phyloP scores from a whole-genome alignment of 2,329 filamentous ascomycete genomes.

The Thielaviopsis euricoi region DNA sequence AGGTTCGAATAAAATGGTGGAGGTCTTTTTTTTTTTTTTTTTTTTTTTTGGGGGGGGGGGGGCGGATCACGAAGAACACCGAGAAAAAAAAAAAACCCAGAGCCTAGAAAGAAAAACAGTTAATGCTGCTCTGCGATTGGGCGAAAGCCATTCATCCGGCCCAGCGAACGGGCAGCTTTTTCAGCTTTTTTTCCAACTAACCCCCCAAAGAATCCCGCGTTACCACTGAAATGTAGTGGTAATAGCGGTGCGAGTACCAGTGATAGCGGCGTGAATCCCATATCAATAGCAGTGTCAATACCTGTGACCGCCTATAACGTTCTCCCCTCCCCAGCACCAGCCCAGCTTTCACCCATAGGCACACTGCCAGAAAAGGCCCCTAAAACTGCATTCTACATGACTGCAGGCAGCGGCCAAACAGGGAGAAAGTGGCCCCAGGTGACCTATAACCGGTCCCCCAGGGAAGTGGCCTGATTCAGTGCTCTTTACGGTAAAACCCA shows the following conservation, averaged over 20 bases:
- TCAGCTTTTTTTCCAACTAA: not conserved
- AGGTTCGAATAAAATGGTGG: not conserved
- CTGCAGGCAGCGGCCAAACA: too few species aligned
- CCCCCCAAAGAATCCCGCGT: too few species aligned
- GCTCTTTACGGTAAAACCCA: not conserved
- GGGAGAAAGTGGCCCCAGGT: not conserved
- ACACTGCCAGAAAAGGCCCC: too few species aligned
- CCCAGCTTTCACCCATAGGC: too few species aligned
- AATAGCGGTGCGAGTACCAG: too few species aligned
- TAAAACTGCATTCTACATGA: not conserved
- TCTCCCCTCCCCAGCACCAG: too few species aligned
- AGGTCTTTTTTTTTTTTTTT: not conserved
- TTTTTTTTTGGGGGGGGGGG: too few species aligned
- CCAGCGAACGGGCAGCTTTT: not conserved
- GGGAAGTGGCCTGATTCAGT: not conserved
- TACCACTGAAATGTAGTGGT: too few species aligned
- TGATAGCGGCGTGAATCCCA: too few species aligned
- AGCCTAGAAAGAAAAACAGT: not conserved
- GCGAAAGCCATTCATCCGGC: not conserved
- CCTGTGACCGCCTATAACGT: too few species aligned
- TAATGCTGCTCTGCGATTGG: conserved; percentile 3
- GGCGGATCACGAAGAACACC: not conserved
- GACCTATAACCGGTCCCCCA: not conserved
- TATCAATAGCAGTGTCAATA: too few species aligned
- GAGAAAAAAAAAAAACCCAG: not conserved